Evolutionary conservation across 2,329 filamentous ascomycete genomes (phyloP), one percentile per base, ranked within the genome.

Genomic region (Elsinoe arachidis): DNA sequence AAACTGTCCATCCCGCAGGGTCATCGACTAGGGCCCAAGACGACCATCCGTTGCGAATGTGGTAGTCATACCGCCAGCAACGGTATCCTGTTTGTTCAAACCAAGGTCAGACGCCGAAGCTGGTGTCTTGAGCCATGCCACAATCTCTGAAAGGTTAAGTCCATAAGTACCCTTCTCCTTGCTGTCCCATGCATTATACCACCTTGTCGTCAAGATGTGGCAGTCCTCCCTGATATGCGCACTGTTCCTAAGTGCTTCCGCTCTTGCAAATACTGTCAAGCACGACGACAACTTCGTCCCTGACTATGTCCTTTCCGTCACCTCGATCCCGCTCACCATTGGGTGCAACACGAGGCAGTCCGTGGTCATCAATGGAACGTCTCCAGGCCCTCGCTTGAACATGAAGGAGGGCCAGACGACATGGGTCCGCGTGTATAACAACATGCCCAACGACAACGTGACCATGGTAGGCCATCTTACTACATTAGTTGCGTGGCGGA

Each of bases 361-460:
- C 6, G 77, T 77, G 0, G 63, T 81, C 10, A 69, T 82, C 59
- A 82, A 83, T 62, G 78, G 76, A 34, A 77, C 77, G 0, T 71
- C 73, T 15, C 80, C 80, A 1, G 80, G 78, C 0, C 80, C 80
- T 1, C 62, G 69, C 3, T 59, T 82, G 2, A 70, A 73, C 12
- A 68, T 83, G 6, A 65, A 68, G 10, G 72, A 76, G n/a, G 76
- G 74, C 10, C 66, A 70, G 41, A 73, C 71, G 1, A 76, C 70
- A 23, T 83, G 80, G 80, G 75, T 83, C 54, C 71, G 80, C 7
- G 81, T 84, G 1, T 82, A 81, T 67, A 83, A 84, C 64, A 74
- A 80, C 59, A 78, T 83, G 68, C 59, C 68, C 0, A 66, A 76
- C 12, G 65, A 73, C 17, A 83, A 84, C 61, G 67, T 78, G 14